Evolutionary conservation across 2,329 filamentous ascomycete species (phyloP), one percentile per base, ranked within the genome.

Genomic region (Geoglossum cookeanum): DNA sequence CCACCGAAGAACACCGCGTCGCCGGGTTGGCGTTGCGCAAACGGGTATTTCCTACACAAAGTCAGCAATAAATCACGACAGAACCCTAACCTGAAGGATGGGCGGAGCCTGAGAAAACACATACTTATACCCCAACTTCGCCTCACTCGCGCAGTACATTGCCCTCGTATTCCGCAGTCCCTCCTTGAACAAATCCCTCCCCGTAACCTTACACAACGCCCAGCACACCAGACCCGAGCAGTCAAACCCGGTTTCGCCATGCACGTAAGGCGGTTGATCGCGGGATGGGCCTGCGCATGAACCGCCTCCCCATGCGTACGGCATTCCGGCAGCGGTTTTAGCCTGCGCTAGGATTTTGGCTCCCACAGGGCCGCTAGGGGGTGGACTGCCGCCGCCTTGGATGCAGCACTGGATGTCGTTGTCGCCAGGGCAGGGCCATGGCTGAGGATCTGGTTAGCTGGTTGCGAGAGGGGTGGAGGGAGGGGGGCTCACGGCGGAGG

Each of bases 301-400:
- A 13, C 64, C 65, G 30, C 64, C 64, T 17, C 64, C 64, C 65
- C 64, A 66, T 13, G 63, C 65, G 57, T 65, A 66, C 4, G 63
- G 64, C 32, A 73, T 60, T 33, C 74, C 74, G 37, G 75, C 63
- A 55, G 72, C 70, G 59, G 70, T 65, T 72, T 75, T 74, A 64
- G 73, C 69, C 67, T 74, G 74, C 64, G 71, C 70, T 58, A 74
- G 62, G 55, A 74, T 64, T 55, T 66, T 66, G 45, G 66, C 67
- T 57, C 67, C 66, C 22, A 70, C 64, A 32, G 6, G 7, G 35
- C 13, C 35, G 35, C 35, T 13, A 3, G 44, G 15, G 7, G 44
- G 44, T 2, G 44, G 44, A 27, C 8, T 7, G 15, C 15, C 7
- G 15, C 15, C 44, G 44, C 6, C 6, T 27, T 47, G 8, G 15